Percentiles rank a stretch among this genome's conserved stretches.
phyloP scores from a whole-genome alignment of 352 stramenopile genomes.

The Phytopythium oedochilum region DNA sequence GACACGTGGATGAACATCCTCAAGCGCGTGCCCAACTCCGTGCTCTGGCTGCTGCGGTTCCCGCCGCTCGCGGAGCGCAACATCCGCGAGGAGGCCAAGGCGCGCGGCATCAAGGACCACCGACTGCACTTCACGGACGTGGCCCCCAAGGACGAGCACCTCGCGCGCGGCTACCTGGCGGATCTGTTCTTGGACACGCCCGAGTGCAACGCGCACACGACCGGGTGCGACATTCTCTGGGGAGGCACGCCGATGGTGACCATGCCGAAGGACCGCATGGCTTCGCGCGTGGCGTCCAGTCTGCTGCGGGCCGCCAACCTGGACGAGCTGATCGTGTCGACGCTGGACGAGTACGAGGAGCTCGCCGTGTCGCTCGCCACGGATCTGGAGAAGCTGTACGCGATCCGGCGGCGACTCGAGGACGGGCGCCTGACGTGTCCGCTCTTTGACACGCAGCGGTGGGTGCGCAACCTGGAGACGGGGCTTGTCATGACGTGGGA shows the following conservation, averaged over 20 bases:
- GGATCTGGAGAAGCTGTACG: constrained; percentile 81
- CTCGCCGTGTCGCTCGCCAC: constrained; percentile 85
- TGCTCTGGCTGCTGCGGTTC: constrained; percentile 91
- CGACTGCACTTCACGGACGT: constrained; percentile 86
- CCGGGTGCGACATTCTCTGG: constrained; percentile 91
- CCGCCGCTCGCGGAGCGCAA: constrained; percentile 79
- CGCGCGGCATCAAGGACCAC: constrained; percentile 61
- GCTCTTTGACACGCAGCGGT: constrained; percentile 81
- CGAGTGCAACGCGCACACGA: constrained; percentile 91
- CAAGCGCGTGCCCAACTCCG: constrained; percentile 85
- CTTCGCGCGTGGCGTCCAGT: constrained; percentile 83
- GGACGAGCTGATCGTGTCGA: constrained; percentile 67
- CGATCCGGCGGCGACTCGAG: constrained; percentile 67
- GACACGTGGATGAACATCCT: constrained; percentile 92
- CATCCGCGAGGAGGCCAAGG: constrained; percentile 72
- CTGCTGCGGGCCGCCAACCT: constrained; percentile 80
- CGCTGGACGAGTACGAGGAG: constrained; percentile 89
- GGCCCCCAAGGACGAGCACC: constrained; percentile 86
- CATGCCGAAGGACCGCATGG: constrained; percentile 88
- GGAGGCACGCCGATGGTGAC: constrained; percentile 89
- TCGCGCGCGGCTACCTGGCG: constrained; percentile 82
- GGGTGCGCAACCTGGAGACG: constrained; percentile 84
- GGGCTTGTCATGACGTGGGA: constrained; percentile 69
- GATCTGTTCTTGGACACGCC: constrained; percentile 93
- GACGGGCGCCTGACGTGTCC: constrained; percentile 56